Conservation (phyloP, 2,329 filamentous ascomycete species). For the Phaeophleospora eucalypticola region DNA sequence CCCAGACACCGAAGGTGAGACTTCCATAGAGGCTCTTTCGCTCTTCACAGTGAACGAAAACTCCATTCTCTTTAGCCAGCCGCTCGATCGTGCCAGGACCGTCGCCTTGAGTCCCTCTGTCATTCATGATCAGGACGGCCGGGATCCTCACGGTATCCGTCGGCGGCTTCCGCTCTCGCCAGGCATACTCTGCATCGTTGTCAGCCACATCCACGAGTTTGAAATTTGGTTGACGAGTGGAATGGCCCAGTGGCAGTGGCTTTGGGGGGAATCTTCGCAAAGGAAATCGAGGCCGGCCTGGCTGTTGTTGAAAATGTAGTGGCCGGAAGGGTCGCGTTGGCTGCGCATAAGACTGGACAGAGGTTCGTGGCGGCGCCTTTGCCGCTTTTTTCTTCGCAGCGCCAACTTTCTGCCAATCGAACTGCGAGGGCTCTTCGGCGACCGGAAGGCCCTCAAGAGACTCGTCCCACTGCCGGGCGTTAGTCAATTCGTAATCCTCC, state of each 20-base stretch:
- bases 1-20: slow-evolving; percentile 26
- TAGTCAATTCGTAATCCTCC: slow-evolving; percentile 18
- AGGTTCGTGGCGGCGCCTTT: too few relatives aligned
- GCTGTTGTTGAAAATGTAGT: background rate
- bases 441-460: background rate
- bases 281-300: background rate
- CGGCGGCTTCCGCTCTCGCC: slow-evolving; percentile 16
- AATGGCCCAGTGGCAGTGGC: background rate
- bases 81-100: slow-evolving; percentile 4
- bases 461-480: slow-evolving; percentile 19
- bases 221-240: background rate
- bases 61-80: slow-evolving; percentile 20
- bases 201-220: slow-evolving; percentile 9
- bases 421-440: background rate
- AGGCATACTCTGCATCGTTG: slow-evolving; percentile 17
- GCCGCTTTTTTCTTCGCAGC: background rate
- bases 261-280: background rate
- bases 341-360: too few relatives aligned
- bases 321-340: too few relatives aligned
- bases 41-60: slow-evolving; percentile 20
- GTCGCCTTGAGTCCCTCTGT: background rate
- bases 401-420: slow-evolving; percentile 1
- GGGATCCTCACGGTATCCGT: slow-evolving; percentile 20
- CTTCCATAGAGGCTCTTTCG: slow-evolving; percentile 3
- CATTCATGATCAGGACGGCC: slow-evolving; percentile 12